Conservation (phyloP, 495 filamentous ascomycete genomes). For the Penicillium cataractarum region DNA sequence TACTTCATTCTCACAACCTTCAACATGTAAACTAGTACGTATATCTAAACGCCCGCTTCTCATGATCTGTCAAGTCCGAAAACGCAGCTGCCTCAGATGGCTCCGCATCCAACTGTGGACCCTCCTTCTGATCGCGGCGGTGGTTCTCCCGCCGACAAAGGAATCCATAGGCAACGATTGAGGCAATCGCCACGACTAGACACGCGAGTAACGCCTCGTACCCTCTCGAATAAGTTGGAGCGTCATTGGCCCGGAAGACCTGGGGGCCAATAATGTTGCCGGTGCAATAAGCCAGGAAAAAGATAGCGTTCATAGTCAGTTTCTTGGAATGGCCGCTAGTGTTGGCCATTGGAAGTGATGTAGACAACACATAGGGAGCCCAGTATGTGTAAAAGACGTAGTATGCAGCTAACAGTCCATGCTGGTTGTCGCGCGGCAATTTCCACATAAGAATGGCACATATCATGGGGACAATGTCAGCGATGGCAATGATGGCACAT, state of each 20-base stretch:
- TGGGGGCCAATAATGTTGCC: conserved; percentile 64
- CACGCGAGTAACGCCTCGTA: conserved; percentile 35
- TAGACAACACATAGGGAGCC: conserved; percentile 42
- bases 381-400: conserved; percentile 39
- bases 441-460: conserved; percentile 42
- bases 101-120: not conserved
- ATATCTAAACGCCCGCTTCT: conserved; percentile 38
- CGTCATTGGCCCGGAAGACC: conserved; percentile 58
- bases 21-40: conserved; percentile 34
- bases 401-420: conserved; percentile 34
- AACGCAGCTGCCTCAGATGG: conserved; percentile 21
- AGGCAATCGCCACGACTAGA: conserved; percentile 28
- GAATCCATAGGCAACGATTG: conserved; percentile 25
- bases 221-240: conserved; percentile 46
- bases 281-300: conserved; percentile 36
- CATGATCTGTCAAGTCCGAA: conserved; percentile 38
- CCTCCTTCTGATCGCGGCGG: conserved; percentile 18
- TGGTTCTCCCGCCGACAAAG: conserved; percentile 27
- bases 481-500: conserved; percentile 37
- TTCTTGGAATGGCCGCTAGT: conserved; percentile 43
- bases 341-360: conserved; percentile 46
- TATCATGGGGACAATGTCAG: conserved; percentile 34
- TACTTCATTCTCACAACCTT: not conserved
- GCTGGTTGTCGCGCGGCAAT: conserved; percentile 35
- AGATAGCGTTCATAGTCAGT: conserved; percentile 30